Evolutionary conservation across 371 early-diverging fungal genomes (phyloP).

Genomic region (Mortierella sp.): DNA sequence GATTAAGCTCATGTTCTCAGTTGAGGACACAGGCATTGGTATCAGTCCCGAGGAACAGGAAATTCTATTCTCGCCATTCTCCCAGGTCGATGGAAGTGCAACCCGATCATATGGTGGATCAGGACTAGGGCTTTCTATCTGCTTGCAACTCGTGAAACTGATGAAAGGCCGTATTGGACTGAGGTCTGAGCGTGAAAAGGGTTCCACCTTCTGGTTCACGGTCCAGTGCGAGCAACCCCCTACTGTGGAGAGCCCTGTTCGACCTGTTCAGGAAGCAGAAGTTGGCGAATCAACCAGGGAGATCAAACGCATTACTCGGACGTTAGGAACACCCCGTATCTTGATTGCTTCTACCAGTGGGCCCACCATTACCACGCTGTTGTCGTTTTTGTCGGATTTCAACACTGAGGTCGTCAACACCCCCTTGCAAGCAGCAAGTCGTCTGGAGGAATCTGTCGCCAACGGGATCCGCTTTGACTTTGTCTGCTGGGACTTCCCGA

Average conservation of each 20-base stretch:
- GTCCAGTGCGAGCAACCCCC: conserved; percentile 40
- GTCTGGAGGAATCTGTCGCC: conserved; percentile 41
- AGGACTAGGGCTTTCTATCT: conserved; percentile 69
- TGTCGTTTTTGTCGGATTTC: conserved; percentile 30
- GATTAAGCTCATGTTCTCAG: conserved; percentile 47
- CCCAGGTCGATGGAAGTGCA: conserved; percentile 70
- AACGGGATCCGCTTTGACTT: conserved; percentile 50
- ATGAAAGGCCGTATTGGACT: conserved; percentile 67
- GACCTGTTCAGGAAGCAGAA: conserved; percentile 15
- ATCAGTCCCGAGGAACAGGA: conserved; percentile 64
- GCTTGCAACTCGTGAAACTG: conserved; percentile 61
- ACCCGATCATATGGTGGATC: conserved; percentile 64
- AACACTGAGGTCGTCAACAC: conserved; percentile 46
- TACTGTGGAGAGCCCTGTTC: conserved; percentile 7
- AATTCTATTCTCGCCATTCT: conserved; percentile 68
- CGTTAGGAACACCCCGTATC: conserved; percentile 42
- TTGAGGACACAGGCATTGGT: conserved; percentile 73
- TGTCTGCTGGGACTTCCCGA: conserved; percentile 54
- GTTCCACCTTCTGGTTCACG: conserved; percentile 57
- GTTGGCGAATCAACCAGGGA: conserved; percentile 43
- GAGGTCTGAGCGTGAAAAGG: conserved; percentile 44
- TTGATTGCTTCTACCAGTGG: conserved; percentile 48
- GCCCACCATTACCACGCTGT: conserved; percentile 29
- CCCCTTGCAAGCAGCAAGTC: conserved; percentile 35
- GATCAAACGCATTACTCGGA: conserved; percentile 51